Conservation (phyloP, 345 rosid species). For the Psidium guajava region DNA sequence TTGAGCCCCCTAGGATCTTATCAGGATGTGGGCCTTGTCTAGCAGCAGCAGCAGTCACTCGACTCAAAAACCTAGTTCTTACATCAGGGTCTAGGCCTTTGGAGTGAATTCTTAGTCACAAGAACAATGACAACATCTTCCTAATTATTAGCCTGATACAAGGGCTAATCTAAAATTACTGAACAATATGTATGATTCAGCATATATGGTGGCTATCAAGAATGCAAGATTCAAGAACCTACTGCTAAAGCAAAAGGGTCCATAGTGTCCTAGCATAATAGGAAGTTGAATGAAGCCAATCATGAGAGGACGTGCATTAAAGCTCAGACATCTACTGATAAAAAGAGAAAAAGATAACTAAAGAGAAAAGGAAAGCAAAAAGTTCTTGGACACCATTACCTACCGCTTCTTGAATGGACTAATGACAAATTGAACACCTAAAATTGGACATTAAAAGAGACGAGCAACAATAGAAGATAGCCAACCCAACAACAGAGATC, state of each 20-base stretch:
- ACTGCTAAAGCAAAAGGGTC: background rate
- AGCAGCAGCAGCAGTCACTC: conserved; percentile 23
- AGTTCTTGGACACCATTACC: background rate
- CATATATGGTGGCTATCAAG: no score
- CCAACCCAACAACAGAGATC: no score
- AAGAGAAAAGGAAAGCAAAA: background rate
- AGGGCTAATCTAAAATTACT: no score
- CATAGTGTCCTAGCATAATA: background rate
- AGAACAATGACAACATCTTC: no score
- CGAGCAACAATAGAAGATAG: no score
- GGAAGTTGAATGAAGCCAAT: background rate
- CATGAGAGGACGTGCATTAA: background rate
- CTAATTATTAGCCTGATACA: no score
- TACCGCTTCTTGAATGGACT: no score
- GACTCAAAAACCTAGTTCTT: conserved; percentile 59
- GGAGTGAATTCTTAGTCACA: no score
- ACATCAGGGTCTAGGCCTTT: conserved; percentile 33
- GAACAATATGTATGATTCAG: no score
- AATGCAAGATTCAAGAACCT: background rate
- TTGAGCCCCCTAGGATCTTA: conserved; percentile 48
- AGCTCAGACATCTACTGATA: background rate
- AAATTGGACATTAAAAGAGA: no score
- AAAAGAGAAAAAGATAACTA: background rate
- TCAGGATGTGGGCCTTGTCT: conserved; percentile 35
- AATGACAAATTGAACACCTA: no score